phyloP scores from a whole-genome alignment of 768 basidiomycete species.

The Rhizopogon vesiculosus region DNA sequence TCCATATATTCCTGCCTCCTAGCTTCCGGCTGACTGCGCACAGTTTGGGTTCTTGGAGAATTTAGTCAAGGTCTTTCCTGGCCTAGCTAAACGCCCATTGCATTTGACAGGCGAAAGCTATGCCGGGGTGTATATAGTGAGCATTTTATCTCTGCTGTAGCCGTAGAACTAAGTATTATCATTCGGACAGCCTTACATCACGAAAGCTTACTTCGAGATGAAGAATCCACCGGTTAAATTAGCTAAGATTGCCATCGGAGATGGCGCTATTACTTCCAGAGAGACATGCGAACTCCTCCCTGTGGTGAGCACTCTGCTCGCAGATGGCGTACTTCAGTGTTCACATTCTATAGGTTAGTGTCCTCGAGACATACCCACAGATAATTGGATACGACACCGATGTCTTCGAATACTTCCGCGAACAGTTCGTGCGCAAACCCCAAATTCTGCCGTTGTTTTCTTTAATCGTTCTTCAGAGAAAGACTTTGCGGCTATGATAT shows the following conservation, averaged over 20 bases:
- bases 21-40: not conserved
- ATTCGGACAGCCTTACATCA: conserved; percentile 55
- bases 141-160: conserved; percentile 12
- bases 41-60: conserved; percentile 72
- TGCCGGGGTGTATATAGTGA: conserved; percentile 66
- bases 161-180: conserved; percentile 16
- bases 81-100: conserved; percentile 60
- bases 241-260: conserved; percentile 66
- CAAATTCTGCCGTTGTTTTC: not conserved
- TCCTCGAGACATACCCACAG: conserved; percentile 74
- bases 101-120: conserved; percentile 73
- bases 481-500: conserved; percentile 62
- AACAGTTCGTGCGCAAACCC: conserved; percentile 44
- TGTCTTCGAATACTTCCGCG: conserved; percentile 63
- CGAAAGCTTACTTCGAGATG: conserved; percentile 64
- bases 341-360: conserved; percentile 35
- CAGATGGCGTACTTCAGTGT: not conserved
- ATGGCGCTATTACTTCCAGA: conserved; percentile 52
- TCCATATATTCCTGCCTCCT: not conserved
- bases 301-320: conserved; percentile 35
- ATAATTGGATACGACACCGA: conserved; percentile 67
- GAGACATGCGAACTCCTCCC: conserved; percentile 50
- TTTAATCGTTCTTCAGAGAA: conserved; percentile 32
- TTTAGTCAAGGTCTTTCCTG: conserved; percentile 71
- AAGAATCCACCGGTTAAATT: conserved; percentile 63